Base-by-base conservation (phyloP, 441 rosid genomes). In the Eruca vesicaria region DNA sequence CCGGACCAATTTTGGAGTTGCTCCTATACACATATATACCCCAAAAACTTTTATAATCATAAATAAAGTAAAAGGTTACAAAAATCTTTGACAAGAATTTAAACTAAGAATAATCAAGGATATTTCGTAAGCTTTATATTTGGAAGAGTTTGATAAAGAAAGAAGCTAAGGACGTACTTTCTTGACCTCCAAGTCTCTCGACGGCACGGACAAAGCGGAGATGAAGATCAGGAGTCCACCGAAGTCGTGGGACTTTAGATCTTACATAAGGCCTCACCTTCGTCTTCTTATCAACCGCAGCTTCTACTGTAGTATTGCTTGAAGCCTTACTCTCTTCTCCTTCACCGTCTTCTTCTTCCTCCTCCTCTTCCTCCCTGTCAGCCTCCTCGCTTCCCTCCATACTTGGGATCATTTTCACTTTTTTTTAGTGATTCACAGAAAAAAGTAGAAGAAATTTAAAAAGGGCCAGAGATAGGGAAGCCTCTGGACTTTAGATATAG, bases 191-290 rank as follows among this genome's bases (percentile, higher is more conserved):
- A 38, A 93, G 94, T 75, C 88, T 88, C 71, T 90, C 95, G 1
- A 93, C 86, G 0, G 97, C 97, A 23, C 86, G 90, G 28, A 86
- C 68, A 76, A 93, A 91, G 23, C 89, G 92, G 73, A 86, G 90
- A 85, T 91, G 98, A 65, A 93, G 98, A 73, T 93, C 97, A 10
- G 95, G 97, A 14, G 94, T 91, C 98, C 98, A 93, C 10, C 98
- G 90, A 61, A 93, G 98, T 78, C 97, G 77, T 2, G 96, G 94
- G 82, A 82, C 82, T 90, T 91, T 91, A 82, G 97, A 91, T 89
- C 98, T 88, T 52, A 89, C 90, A 73, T 93, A 93, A 59, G 92
- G 96, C 79, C 98, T 76, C 32, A 91, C 91, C 20, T 77, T 63
- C 14, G 82, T 59, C 87, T 87, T 89, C 83, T 87, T 84, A 16